These are phyloP conservation scores for Eragrostis curvula DNA, from an alignment of 176 grass and related monocot species.

Conservation along the genomic window DNA sequence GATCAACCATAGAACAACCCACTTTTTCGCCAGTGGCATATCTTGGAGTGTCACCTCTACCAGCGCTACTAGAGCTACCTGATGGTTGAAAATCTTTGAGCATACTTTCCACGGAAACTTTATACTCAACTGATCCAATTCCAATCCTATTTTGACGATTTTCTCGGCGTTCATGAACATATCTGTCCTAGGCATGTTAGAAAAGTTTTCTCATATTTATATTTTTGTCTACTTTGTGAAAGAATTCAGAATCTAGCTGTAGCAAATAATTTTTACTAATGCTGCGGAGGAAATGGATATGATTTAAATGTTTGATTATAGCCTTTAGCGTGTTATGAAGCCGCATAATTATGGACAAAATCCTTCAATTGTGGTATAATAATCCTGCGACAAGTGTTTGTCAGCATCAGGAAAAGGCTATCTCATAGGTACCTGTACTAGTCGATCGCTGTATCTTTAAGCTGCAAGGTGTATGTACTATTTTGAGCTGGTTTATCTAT, in stretches of 20 bases:
- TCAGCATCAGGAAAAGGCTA: slow-evolving; percentile 9
- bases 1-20: slow-evolving; percentile 20
- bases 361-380: slow-evolving; percentile 5
- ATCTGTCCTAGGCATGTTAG: neutral
- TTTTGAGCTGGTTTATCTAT: slow-evolving; percentile 21
- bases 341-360: neutral
- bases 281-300: neutral
- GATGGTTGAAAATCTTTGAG: slow-evolving; percentile 7
- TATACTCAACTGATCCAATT: slow-evolving; percentile 5
- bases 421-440: neutral
- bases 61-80: slow-evolving; percentile 3
- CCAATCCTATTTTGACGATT: neutral
- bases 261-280: neutral
- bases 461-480: slow-evolving; percentile 10
- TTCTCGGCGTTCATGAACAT: neutral
- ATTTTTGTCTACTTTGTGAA: neutral
- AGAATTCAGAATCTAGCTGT: slow-evolving; percentile 6
- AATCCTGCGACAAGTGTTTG: neutral
- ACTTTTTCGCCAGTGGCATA: neutral
- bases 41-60: slow-evolving; percentile 18
- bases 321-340: neutral
- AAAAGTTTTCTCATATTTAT: neutral
- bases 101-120: slow-evolving; percentile 27
- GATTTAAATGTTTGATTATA: neutral
- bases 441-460: slow-evolving; percentile 14